Evolutionary conservation across 768 basidiomycete genomes (phyloP), one percentile per base, ranked within the genome.

Genomic region (Clathrus columnatus): DNA sequence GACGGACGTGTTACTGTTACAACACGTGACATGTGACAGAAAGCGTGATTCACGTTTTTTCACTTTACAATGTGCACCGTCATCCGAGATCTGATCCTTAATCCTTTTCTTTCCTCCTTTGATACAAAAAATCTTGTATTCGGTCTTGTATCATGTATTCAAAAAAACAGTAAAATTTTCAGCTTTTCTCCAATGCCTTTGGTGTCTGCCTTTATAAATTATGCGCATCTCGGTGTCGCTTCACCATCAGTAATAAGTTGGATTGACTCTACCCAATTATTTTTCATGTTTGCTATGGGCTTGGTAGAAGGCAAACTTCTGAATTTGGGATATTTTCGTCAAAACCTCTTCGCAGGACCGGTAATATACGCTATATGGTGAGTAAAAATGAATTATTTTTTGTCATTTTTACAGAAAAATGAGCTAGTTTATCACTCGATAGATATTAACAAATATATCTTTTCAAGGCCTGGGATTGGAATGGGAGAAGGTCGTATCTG

Each of bases 291-390:
- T 36, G 68, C 73, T 2, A 67, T 69, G 36, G 77, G 79, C 1
- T 63, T 78, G 26, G 50, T 76, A 44, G 69, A 73, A 2, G 81
- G 81, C 11, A 69, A 74, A 48, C 64, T 73, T 7, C 77, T 78
- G 60, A 80, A 82, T 49, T 68, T 69, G 18, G 80, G 81, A 48
- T 76, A 78, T 63, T 79, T 78, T 75, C 75, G 60, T 60, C 73
- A 59, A 17, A 42, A 23, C 14, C 43, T 30, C 28, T 30, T 57
- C 20, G 18, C 29, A 36, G 27, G 27, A 14, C 41, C 29, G 28
- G 32, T 45, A 8, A 20, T 54, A 3, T 54, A 54, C 45, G 27
- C 28, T 4, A 24, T 54, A 36, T 44, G 36, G 52, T 54, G 8
- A 16, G 24, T 1, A 18, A 26, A 2, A 10, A 23, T 14, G 10